phyloP scores from a whole-genome alignment of 1,284 basidiomycete species.

The Mycosarcoma maydis region DNA sequence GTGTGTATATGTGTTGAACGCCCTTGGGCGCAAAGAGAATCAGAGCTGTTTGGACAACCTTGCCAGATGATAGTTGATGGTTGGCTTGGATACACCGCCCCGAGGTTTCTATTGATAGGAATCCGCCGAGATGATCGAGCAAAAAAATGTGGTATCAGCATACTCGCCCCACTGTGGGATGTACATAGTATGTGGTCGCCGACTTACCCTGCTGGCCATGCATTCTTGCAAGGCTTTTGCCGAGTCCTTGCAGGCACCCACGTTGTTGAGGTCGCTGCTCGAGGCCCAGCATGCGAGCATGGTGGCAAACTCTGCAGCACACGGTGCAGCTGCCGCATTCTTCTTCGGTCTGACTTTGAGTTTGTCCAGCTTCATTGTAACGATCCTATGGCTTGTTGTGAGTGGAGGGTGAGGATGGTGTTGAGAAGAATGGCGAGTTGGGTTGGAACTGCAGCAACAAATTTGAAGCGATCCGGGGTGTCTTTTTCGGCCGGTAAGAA shows the following conservation, averaged over 20 bases:
- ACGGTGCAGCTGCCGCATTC: slow-evolving; percentile 75
- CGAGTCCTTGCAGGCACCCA: slow-evolving; percentile 74
- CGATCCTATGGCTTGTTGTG: background rate
- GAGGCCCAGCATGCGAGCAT: slow-evolving; percentile 95
- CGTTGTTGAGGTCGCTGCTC: slow-evolving; percentile 76
- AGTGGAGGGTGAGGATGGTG: slow-evolving; percentile 3
- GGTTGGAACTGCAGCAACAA: slow-evolving; percentile 12
- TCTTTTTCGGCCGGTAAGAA: slow-evolving; percentile 21
- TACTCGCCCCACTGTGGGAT: background rate
- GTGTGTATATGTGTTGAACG: background rate
- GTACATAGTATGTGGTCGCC: background rate
- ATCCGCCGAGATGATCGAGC: background rate
- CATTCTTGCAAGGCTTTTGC: slow-evolving; percentile 80
- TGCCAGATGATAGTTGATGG: slow-evolving; percentile 66
- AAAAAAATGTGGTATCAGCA: background rate
- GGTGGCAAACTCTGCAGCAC: slow-evolving; percentile 78
- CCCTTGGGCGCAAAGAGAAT: background rate
- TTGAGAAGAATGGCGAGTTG: slow-evolving; percentile 5
- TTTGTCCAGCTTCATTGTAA: slow-evolving; percentile 61
- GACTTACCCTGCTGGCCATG: slow-evolving; percentile 83
- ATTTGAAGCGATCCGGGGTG: background rate
- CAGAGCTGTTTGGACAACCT: slow-evolving; percentile 61
- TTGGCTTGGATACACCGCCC: slow-evolving; percentile 51
- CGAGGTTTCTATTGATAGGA: slow-evolving; percentile 25
- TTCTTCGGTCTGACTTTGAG: slow-evolving; percentile 73